Base-by-base conservation (phyloP, 306 rosid species). In the Leucaena leucocephala region DNA sequence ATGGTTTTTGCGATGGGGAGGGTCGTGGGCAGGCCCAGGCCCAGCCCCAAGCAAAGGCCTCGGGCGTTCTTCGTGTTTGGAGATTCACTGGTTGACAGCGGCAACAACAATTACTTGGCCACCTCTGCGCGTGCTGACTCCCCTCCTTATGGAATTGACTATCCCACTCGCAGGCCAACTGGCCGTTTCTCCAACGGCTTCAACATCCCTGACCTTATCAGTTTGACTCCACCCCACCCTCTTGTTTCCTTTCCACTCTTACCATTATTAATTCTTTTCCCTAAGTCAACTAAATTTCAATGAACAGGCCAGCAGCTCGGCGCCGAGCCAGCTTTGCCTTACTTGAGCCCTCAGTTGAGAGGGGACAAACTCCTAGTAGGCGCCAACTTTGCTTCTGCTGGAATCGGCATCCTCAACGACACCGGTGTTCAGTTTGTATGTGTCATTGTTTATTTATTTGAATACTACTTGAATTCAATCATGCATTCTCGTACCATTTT, bases 301-400 rank as follows among this genome's bases (percentile, higher is more conserved):
- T 27, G 27, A 27, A 27, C 27, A 27, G 27, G 97, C 82, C 79
- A 90, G 72, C 54, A n/a, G 57, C 52, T 92, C 3, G 93, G 94
- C 17, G 76, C 73, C 0, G 87, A 87, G 22, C 42, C 91, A 1
- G 81, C 84, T 38, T 78, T 90, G 87, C 93, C 97, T 13, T 92
- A 92, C 85, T 80, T 92, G 85, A 90, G 95, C 76, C 95, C 95
- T 21, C 39, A 67, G n/a, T 74, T 90, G 74, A 84, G 82, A 35
- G 95, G 95, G 48, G 81, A 85, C 6, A 84, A 76, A 80, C 88
- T 92, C 55, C 87, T 90, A 8, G 49, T 52, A 21, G 95, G 97
- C 34, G 97, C 97, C 63, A 92, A 92, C 80, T 92, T 92, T 75
- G 97, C 97, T 71, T 90, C 94, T 0, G 97, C 93, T 33, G 94